Base-by-base conservation (phyloP, 2,329 filamentous ascomycete genomes). In the Stagonosporopsis vannaccii region DNA sequence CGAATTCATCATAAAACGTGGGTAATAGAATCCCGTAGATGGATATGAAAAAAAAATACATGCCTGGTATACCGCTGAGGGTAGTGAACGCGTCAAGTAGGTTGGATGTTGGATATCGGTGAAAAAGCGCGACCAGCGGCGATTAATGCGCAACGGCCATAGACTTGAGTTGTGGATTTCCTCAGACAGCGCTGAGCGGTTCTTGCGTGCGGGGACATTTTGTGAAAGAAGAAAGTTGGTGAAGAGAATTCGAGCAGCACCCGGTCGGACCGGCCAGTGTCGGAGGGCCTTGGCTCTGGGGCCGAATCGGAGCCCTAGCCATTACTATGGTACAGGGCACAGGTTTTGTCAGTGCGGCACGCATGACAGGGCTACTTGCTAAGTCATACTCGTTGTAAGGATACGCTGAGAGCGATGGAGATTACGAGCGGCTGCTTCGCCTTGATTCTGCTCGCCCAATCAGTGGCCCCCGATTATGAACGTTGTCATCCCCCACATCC, bases 1-100 rank as follows among this genome's bases (percentile, higher is more conserved):
- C 72, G 53, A 64, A 47, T 61, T 75, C 72, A 75, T 75, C 72
- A 75, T 70, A 25, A 50, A 40, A 41, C 26, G 22, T 15, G 13
- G 19, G 19, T 43, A 15, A 23, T 11, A 6, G n/a, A 12, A 39
- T 51, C 39, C n/a, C 17, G n/a, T n/a, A 39, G 26, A 17, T 26
- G 22, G 37, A 26, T 26, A n/a, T n/a, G n/a, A n/a, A 26, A 33
- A 23, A 39, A n/a, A 42, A 25, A 17, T 32, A 60, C 62, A 39
- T 52, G 70, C 66, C 63, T 65, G 36, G 28, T 30, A 25, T 23
- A 9, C 13, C 28, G 35, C 6, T 17, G 20, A 30, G n/a, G 19
- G 13, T 11, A 32, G 39, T 33, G 25, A 33, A 53, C 36, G 40
- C 22, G 28, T 39, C 61, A 52, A 61, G 36, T 45, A 22, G 19